Conservation (phyloP, 768 basidiomycete species). For the Phlebiopsis flavidoalba region DNA sequence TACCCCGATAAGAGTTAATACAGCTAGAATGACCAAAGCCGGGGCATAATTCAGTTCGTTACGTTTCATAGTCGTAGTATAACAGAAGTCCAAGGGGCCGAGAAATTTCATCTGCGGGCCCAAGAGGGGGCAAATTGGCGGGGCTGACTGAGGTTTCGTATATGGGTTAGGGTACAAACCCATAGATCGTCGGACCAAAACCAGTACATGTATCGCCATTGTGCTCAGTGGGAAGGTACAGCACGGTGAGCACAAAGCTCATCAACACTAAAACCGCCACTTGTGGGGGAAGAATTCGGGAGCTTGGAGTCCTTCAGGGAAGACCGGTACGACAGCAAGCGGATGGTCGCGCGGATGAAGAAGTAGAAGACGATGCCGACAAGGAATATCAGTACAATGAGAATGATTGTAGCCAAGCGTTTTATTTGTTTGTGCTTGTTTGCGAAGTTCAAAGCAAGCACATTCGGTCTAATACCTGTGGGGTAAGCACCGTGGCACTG, state of each 20-base stretch:
- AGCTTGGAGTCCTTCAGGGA: conserved; percentile 52
- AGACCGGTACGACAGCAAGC: conserved; percentile 43
- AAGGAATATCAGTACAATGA: conserved; percentile 53
- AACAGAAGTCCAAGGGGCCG: conserved; percentile 69
- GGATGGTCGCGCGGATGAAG: conserved; percentile 47
- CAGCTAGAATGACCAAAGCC: conserved; percentile 51
- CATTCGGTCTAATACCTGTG: conserved; percentile 48
- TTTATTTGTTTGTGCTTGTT: too few relatives aligned
- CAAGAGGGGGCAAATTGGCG: conserved; percentile 46
- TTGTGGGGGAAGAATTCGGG: conserved; percentile 34
- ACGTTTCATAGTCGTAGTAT: conserved; percentile 70
- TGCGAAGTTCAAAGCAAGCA: conserved; percentile 71
- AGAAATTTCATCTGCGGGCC: conserved; percentile 51
- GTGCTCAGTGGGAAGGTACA: conserved; percentile 78
- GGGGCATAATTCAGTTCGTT: conserved; percentile 70
- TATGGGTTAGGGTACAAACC: conserved; percentile 69
- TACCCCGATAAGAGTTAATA: conserved; percentile 46
- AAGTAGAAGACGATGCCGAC: conserved; percentile 50
- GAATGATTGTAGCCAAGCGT: conserved; percentile 54
- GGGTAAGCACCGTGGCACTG: not conserved
- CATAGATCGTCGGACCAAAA: conserved; percentile 78
- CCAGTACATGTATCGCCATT: conserved; percentile 69
- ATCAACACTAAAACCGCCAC: conserved; percentile 54
- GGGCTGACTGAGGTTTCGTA: conserved; percentile 47
- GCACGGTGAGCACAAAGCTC: conserved; percentile 59